Base-by-base conservation (phyloP, 2,329 filamentous ascomycete genomes). In the Pestalotiopsis sp. region DNA sequence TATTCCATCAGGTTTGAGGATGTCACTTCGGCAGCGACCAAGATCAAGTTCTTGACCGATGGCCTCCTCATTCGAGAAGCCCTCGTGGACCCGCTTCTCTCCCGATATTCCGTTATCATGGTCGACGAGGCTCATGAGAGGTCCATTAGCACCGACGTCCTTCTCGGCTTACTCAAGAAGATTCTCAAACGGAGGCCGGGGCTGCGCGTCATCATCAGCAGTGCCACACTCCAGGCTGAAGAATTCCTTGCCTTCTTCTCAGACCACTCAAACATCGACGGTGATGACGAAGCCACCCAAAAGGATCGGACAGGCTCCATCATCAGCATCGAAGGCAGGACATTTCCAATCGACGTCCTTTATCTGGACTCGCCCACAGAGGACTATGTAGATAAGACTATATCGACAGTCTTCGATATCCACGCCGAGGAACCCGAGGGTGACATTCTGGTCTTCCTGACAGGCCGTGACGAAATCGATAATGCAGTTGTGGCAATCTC, bases 111-210 rank as follows among this genome's bases (percentile, higher is more conserved):
- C 0, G 92, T 97, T 58, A 93, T 99, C 73, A 98, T 99, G 94
- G 92, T 99, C 7, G 96, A 99, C 76, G 95, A 98, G 80, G 96
- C 95, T 6, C 96, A 99, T 77, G 95, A 98, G 80, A 87, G 96
- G 66, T 97, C 94, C 62, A 87, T 98, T 68, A 97, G 93, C 78
- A 97, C 94, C 0, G 96, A 99, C 76, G 88, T 99, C 13, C 84
- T 98, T 7, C 86, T 99, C 3, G 95, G 96, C 0, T 83, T 98
- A 14, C 80, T 99, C 52, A 98, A 97, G 78, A 98, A 98, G 78
- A 95, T 99, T 64, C 83, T 89, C 66, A 93, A 89, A 78, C 91
- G 89, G 75, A 86, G 96, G 57, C 87, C 91, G 7, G 94, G 98
- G 68, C 80, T 98, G 65, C 89, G 94, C 22, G 92, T 98, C 70